phyloP scores from a whole-genome alignment of 208 protist species.

The Trypanosoma cruzi region DNA sequence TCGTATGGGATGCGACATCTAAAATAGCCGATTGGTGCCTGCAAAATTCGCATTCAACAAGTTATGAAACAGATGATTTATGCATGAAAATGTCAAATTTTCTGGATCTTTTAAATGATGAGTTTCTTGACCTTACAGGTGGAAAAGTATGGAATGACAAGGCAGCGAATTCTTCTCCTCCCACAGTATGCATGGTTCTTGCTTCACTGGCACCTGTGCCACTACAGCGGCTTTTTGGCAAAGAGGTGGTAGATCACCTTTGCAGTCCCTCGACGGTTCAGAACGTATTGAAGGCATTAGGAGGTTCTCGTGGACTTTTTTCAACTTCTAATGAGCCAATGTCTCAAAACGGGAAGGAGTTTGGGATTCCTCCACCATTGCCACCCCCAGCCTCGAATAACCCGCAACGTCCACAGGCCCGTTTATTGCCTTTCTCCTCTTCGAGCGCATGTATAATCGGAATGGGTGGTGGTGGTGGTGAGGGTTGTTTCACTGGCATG shows the following conservation, averaged over 20 bases:
- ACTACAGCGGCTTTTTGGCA: conserved; percentile 37
- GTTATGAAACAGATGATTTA: not conserved
- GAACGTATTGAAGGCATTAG: conserved; percentile 29
- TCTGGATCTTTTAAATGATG: conserved; percentile 14
- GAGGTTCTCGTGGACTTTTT: not conserved
- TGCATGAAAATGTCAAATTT: conserved; percentile 11
- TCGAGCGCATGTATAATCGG: not conserved
- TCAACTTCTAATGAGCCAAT: not conserved
- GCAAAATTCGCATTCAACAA: not conserved
- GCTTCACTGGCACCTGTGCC: conserved; percentile 40
- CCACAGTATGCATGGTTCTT: conserved; percentile 56
- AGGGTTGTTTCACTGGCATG: not conserved
- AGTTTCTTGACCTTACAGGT: conserved; percentile 2
- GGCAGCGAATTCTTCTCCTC: conserved; percentile 18
- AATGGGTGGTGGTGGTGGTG: not conserved
- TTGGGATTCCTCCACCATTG: not conserved
- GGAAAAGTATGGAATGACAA: not conserved
- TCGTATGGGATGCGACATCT: conserved; percentile 10
- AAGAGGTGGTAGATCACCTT: conserved; percentile 48
- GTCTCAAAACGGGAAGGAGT: not conserved
- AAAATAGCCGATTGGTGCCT: not conserved
- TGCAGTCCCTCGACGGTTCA: conserved; percentile 44
- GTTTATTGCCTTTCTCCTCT: not conserved
- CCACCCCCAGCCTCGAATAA: not conserved
- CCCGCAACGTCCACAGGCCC: not conserved